Base-by-base conservation (phyloP, 108 stramenopile species). In the Asterionellopsis glacialis region DNA sequence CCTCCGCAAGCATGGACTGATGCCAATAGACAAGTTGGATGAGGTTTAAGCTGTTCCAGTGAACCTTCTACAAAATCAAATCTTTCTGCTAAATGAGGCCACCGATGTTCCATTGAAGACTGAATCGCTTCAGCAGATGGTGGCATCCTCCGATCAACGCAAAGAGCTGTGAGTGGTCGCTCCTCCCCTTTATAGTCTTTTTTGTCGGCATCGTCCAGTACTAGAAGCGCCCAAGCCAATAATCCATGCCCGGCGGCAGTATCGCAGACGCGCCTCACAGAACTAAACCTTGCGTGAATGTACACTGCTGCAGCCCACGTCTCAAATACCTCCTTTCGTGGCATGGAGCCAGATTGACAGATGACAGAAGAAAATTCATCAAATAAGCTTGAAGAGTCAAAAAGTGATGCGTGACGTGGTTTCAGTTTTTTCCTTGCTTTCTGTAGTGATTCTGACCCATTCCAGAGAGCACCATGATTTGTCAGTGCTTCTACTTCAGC, bases 241-340 rank as follows among this genome's bases (percentile, higher is more conserved):
- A 85, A 43, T 7, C 81, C 81, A 72, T 85, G 84, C 39, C 81
- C 75, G 41, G 79, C 68, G 4, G 79, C 84, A 54, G 82, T 47
- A 64, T 85, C 84, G 15, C 68, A 73, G 39, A 81, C 63, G 11
- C 84, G 68, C 1, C 57, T 44, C 0, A 33, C 33, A 33, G 33
- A 33, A 33, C 33, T 7, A 69, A 85, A 85, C 4, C 41, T 41
- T 24, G 70, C 38, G 52, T 82, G 68, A 19, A 85, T 79, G 33
- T 85, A 69, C 40, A 80, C 45, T 14, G 84, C 84, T 52, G 80
- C 61, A 1, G 81, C 73, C 81, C 81, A 85, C 1, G 84, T 82
- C 28, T 85, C 81, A 63, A 85, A 85, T 5, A 85, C 28, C 68
- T 85, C 84, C 45, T 85, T 85, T n/a, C 81, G 73, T 14, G 81